phyloP scores from a whole-genome alignment of 2,329 filamentous ascomycete species.

The Aspergillus luchuensis region DNA sequence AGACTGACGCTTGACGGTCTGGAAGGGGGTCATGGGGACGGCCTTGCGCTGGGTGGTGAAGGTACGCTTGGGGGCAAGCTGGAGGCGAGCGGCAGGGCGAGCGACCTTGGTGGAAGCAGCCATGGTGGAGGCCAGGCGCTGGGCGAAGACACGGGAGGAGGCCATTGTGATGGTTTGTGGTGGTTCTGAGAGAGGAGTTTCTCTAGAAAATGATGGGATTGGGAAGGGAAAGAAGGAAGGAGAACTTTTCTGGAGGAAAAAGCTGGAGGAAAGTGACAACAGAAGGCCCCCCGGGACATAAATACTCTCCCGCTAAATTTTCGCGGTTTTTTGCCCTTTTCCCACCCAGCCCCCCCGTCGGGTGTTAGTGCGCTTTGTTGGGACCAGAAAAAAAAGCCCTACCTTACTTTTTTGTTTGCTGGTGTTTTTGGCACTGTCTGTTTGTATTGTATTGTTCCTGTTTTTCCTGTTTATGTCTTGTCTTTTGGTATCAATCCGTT shows the following conservation, averaged over 20 bases:
- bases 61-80: constrained; percentile 72
- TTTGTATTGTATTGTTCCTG: neutral
- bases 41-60: constrained; percentile 50
- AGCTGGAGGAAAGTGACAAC: constrained; percentile 34
- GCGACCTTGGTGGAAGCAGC: constrained; percentile 76
- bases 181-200: constrained; percentile 24
- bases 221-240: constrained; percentile 28
- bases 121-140: constrained; percentile 68
- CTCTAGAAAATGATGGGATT: constrained; percentile 19
- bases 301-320: constrained; percentile 44
- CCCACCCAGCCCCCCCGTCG: constrained; percentile 32
- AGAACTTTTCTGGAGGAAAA: constrained; percentile 38
- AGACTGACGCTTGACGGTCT: constrained; percentile 75
- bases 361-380: constrained; percentile 32
- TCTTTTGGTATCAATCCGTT: neutral
- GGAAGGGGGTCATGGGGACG: constrained; percentile 57
- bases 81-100: constrained; percentile 70
- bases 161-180: constrained; percentile 70
- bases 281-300: constrained; percentile 36
- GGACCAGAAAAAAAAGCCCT: constrained; percentile 33
- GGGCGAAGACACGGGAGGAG: constrained; percentile 73
- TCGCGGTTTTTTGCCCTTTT: constrained; percentile 32
- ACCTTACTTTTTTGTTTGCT: too few relatives aligned
- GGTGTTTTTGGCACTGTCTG: neutral
- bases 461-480: too few relatives aligned